A percentile compares a stretch with the other conserved stretches of the same genome.
Evolutionary conservation across 1,284 basidiomycete species (phyloP).

Genomic region (Ustilago sp.): DNA sequence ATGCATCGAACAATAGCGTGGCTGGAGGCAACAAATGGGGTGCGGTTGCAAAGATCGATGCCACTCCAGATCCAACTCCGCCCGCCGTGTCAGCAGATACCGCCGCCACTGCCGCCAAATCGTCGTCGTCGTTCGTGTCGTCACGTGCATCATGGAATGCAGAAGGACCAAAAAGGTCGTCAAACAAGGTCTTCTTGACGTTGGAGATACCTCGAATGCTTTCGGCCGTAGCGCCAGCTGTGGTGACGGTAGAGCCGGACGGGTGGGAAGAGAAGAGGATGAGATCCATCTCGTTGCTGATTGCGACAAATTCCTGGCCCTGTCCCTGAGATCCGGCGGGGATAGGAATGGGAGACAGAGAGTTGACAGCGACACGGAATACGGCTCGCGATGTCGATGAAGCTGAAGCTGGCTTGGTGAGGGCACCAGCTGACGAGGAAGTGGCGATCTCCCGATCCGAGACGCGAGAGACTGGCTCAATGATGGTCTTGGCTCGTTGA

Average conservation of each 20-base stretch:
- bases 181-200: slow-evolving; percentile 79
- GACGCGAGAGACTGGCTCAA: slow-evolving; percentile 37
- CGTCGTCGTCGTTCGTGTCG: slow-evolving; percentile 23
- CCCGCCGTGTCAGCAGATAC: slow-evolving; percentile 4
- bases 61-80: slow-evolving; percentile 54
- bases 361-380: slow-evolving; percentile 24
- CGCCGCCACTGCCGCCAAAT: background rate
- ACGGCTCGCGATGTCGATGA: slow-evolving; percentile 3
- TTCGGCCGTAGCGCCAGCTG: slow-evolving; percentile 27
- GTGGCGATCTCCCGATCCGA: slow-evolving; percentile 36
- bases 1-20: slow-evolving; percentile 78
- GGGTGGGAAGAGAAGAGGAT: slow-evolving; percentile 49
- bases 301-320: slow-evolving; percentile 42
- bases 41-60: slow-evolving; percentile 77
- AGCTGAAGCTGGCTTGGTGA: slow-evolving; percentile 11
- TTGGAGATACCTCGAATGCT: slow-evolving; percentile 77
- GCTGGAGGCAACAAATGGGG: slow-evolving; percentile 84
- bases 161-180: slow-evolving; percentile 84
- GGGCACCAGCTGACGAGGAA: slow-evolving; percentile 5
- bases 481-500: slow-evolving; percentile 27
- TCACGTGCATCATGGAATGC: slow-evolving; percentile 67
- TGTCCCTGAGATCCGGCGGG: slow-evolving; percentile 15
- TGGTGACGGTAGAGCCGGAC: slow-evolving; percentile 24
- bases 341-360: slow-evolving; percentile 32
- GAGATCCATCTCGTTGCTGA: slow-evolving; percentile 53